Base-by-base conservation (phyloP, 148 eudicot species). In the Rhododendron vialii region DNA sequence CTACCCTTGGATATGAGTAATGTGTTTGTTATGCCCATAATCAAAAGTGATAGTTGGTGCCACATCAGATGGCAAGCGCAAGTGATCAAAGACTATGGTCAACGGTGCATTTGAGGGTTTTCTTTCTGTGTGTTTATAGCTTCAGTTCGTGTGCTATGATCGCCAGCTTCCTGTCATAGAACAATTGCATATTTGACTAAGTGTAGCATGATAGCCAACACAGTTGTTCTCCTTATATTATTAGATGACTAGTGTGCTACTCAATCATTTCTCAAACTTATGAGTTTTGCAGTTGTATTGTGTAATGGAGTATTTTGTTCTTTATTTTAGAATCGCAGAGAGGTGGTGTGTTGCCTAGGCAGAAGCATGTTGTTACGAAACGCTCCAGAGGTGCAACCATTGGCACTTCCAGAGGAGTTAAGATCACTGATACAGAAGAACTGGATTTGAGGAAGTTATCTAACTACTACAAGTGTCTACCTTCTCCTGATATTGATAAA, bases 371-470 rank as follows among this genome's bases (percentile, higher is more conserved):
- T 84, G 91, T 91, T 53, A 20, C 36, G 13, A 89, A 82, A 78
- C 91, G 90, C 14, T 7, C 76, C 22, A 87, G 89, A 87, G 83
- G 82, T 61, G 26, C 45, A 13, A n/a, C 43, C 5, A 43, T 82
- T 81, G 87, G 88, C 35, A 79, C 81, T 30, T 86, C 89, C 10
- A 91, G 92, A 75, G 94, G 94, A 88, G 93, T 86, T 50, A 90
- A 88, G 85, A 86, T 93, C 89, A 85, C 86, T 69, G 91, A 92
- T 81, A 65, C 67, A 83, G 88, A 88, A 26, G 92, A 88, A 71
- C 53, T 43, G 38, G 81, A 61, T 15, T 50, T 59, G 43, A 89
- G 81, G 78, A 45, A 80, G 33, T 47, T 88, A 22, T 26, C 79
- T 33, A 81, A 84, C 61, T 45, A 74, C 13, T 85, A 86, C 63